Percentiles rank a stretch among this genome's conserved stretches.
Conservation (phyloP, 805 yeast species). For the Sugiyamaella floridensis region DNA sequence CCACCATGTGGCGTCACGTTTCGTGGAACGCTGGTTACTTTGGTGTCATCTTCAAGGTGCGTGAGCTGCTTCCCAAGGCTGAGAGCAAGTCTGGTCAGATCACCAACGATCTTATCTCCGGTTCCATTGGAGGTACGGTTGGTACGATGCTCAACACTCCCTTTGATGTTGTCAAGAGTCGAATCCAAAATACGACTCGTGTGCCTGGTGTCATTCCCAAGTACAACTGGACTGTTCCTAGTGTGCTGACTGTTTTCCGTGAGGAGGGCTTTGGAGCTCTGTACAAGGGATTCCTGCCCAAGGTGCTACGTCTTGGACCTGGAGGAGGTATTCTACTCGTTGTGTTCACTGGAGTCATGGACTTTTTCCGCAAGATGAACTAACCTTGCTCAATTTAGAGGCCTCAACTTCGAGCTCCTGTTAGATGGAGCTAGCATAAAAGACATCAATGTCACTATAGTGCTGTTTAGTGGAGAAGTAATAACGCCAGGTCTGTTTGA, state of each 20-base stretch:
- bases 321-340: conserved; percentile 98
- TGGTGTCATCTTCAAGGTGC: conserved; percentile 86
- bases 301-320: conserved; percentile 95
- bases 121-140: conserved; percentile 92
- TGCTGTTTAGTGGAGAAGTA: too few relatives aligned
- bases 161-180: conserved; percentile 89
- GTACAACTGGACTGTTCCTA: conserved; percentile 88
- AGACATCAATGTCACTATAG: too few relatives aligned
- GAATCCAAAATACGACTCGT: conserved; percentile 73
- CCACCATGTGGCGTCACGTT: conserved; percentile 95
- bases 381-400: background rate
- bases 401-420: too few relatives aligned
- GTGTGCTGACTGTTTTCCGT: conserved; percentile 61
- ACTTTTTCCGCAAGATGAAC: conserved; percentile 53
- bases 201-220: conserved; percentile 72
- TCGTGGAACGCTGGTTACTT: conserved; percentile 98
- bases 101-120: conserved; percentile 80
- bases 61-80: conserved; percentile 72
- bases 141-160: conserved; percentile 97
- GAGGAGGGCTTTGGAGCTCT: conserved; percentile 93
- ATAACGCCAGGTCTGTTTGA: too few relatives aligned
- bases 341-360: conserved; percentile 93
- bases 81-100: conserved; percentile 66
- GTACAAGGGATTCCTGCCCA: conserved; percentile 94
- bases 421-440: too few relatives aligned